phyloP scores from a whole-genome alignment of 495 filamentous ascomycete species.

The Staphylotrichum tortipilum region DNA sequence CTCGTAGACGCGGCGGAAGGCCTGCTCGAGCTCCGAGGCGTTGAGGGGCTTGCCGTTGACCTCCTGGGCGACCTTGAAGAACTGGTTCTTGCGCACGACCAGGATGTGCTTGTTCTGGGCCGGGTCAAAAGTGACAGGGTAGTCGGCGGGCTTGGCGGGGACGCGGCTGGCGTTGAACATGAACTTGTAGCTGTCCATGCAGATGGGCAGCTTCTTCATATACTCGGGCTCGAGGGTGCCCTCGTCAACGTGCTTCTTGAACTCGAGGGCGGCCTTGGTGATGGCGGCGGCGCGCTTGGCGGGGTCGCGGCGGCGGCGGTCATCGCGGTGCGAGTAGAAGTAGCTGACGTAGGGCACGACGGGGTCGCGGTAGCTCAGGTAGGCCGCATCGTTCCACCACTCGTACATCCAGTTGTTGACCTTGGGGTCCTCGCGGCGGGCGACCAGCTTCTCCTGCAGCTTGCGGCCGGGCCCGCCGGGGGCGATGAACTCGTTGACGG shows the following conservation, averaged over 20 bases:
- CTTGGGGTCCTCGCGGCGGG: slow-evolving; percentile 72
- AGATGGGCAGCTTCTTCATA: slow-evolving; percentile 90
- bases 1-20: slow-evolving; percentile 80
- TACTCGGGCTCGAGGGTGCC: slow-evolving; percentile 91
- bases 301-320: slow-evolving; percentile 77
- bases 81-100: slow-evolving; percentile 88
- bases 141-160: slow-evolving; percentile 72
- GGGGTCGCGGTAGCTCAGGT: slow-evolving; percentile 87
- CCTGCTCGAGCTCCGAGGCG: slow-evolving; percentile 75
- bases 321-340: slow-evolving; percentile 97
- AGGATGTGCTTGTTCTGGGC: slow-evolving; percentile 75
- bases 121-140: slow-evolving; percentile 70
- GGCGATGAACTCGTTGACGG: slow-evolving; percentile 72
- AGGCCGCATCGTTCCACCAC: slow-evolving; percentile 96
- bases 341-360: slow-evolving; percentile 98
- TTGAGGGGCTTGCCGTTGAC: slow-evolving; percentile 75
- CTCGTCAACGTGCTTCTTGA: slow-evolving; percentile 84
- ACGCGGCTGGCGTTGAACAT: slow-evolving; percentile 97
- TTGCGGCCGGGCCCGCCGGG: slow-evolving; percentile 74
- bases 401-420: slow-evolving; percentile 90
- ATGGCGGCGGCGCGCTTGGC: slow-evolving; percentile 89
- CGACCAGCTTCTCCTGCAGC: slow-evolving; percentile 81
- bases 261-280: slow-evolving; percentile 73
- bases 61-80: slow-evolving; percentile 78
- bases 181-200: slow-evolving; percentile 95